phyloP scores from a whole-genome alignment of 2,329 filamentous ascomycete species.

The Thermothelomyces thermophilus region DNA sequence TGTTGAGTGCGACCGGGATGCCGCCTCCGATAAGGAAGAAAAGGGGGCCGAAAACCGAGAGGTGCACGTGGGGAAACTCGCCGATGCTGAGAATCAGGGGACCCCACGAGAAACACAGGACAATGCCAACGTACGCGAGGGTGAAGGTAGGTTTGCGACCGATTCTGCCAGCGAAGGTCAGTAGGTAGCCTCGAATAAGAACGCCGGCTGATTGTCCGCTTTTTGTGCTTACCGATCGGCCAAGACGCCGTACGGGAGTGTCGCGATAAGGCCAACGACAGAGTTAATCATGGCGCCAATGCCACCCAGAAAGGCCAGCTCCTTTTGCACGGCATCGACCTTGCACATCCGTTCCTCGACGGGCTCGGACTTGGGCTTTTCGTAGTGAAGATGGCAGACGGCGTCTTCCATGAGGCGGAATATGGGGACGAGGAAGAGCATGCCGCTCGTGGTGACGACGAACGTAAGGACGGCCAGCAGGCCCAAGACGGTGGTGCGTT shows the following conservation, averaged over 20 bases:
- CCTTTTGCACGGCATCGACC: constrained; percentile 19
- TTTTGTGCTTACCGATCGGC: constrained; percentile 22
- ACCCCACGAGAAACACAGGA: constrained; percentile 17
- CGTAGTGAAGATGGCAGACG: constrained; percentile 20
- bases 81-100: constrained; percentile 15
- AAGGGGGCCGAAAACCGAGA: constrained; percentile 15
- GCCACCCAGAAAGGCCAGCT: constrained; percentile 20
- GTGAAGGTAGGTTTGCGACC: constrained; percentile 20
- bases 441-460: constrained; percentile 17
- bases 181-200: background rate
- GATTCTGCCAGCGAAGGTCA: constrained; percentile 12
- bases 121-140: constrained; percentile 18
- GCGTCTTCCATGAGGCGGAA: constrained; percentile 23
- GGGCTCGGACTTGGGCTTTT: constrained; percentile 13
- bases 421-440: constrained; percentile 20
- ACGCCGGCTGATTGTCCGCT: too few species aligned
- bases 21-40: constrained; percentile 23
- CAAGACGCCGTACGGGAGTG: constrained; percentile 22
- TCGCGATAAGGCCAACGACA: constrained; percentile 14
- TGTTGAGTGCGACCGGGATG: constrained; percentile 20
- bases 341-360: constrained; percentile 23
- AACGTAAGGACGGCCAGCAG: constrained; percentile 20
- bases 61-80: constrained; percentile 11
- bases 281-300: constrained; percentile 14
- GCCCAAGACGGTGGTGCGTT: constrained; percentile 13